Conservation (phyloP, 2,329 filamentous ascomycete genomes). For the Pseudogymnoascus sp. region DNA sequence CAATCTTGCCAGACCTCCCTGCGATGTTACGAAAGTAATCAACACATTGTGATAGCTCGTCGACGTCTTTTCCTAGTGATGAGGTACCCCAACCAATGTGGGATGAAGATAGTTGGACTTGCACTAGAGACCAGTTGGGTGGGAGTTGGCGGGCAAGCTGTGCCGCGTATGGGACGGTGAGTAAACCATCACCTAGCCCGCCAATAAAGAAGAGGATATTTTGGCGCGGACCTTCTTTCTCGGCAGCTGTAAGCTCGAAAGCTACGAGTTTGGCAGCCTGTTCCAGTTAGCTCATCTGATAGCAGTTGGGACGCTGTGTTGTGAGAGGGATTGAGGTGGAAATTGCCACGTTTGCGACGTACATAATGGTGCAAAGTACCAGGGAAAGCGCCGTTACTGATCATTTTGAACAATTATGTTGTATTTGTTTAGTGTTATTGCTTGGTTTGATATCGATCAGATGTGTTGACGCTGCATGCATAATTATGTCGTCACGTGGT, state of each 20-base stretch:
- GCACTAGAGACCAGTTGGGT: conserved; percentile 37
- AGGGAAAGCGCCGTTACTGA: conserved; percentile 12
- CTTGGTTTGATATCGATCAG: neutral
- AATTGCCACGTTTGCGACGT: conserved; percentile 5
- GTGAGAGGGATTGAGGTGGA: neutral
- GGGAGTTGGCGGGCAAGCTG: conserved; percentile 28
- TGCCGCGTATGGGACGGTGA: conserved; percentile 40
- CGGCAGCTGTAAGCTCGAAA: conserved; percentile 25
- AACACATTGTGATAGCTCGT: conserved; percentile 41
- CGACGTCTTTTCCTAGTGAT: conserved; percentile 38
- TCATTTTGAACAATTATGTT: conserved; percentile 13
- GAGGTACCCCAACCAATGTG: conserved; percentile 34
- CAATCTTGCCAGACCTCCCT: conserved; percentile 42
- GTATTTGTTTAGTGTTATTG: conserved; percentile 9
- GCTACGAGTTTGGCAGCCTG: conserved; percentile 25
- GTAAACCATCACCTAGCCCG: conserved; percentile 45
- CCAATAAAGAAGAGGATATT: conserved; percentile 46
- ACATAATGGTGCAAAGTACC: conserved; percentile 18
- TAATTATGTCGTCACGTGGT: neutral
- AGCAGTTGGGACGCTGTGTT: neutral
- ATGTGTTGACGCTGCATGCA: neutral
- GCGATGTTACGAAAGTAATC: conserved; percentile 35
- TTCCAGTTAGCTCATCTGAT: neutral
- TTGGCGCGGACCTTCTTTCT: conserved; percentile 12
- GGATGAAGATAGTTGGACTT: conserved; percentile 37